Base-by-base conservation (phyloP, 2,329 filamentous ascomycete species). In the Diaporthe destruens region DNA sequence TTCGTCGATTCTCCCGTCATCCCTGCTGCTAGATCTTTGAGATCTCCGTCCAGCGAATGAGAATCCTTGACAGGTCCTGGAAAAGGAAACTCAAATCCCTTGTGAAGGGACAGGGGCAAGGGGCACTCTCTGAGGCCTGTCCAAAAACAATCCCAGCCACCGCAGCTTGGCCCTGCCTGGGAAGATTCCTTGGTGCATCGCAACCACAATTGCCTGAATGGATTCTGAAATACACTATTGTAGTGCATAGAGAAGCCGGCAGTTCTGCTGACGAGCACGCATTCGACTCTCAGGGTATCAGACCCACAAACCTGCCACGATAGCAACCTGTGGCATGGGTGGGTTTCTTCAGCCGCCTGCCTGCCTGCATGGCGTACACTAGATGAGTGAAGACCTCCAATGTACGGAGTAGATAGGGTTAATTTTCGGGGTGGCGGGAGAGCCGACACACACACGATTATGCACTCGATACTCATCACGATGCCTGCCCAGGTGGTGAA, bases 71-170 rank as follows among this genome's bases (percentile, higher is more conserved):
- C 44, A 51, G 14, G 61, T 36, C 44, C 61, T 65, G 44, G 44
- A 65, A 65, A 65, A 36, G 61, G 61, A 65, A 65, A 65, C 29
- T 65, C 61, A 51, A 51, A 36, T 51, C 44, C 61, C 61, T 65
- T 65, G 44, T 12, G 12, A 8, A 16, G 3, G 61, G 61, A 51
- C 61, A 65, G 61, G 44, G 47, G 47, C n/a, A 12, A 12, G 61
- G 29, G 29, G 29, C 44, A 23, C 9, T 65, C 23, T 32, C 42
- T 34, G 20, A 44, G 29, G 23, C 29, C 51, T 51, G 61, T 65
- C 44, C 14, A 29, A 36, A 36, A 23, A n/a, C n/a, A 51, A 65
- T 11, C 23, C 44, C 61, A 65, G 61, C 61, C 61, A 65, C 61
- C 44, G 61, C 61, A 36, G 49, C 61, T 65, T 51, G 61, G 44